Percentiles rank a stretch among this genome's conserved stretches.
Conservation (phyloP, 176 grass and related monocot genomes). For the Oryza rufipogon region DNA sequence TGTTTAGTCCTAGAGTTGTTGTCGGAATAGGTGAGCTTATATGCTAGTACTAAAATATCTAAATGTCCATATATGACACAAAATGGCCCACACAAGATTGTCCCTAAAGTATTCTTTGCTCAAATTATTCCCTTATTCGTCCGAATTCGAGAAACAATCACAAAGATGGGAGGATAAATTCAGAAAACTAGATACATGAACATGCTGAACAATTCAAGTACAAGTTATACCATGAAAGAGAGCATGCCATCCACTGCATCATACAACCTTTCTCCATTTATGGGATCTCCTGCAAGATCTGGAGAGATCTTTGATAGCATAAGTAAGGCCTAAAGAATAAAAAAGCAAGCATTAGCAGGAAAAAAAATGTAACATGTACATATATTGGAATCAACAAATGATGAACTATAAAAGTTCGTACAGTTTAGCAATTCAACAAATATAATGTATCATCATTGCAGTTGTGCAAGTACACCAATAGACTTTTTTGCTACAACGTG, state of each 20-base stretch:
- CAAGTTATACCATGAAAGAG: conserved; percentile 44
- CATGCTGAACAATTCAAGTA: neutral
- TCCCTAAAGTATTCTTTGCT: no score
- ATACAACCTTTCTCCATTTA: conserved; percentile 29
- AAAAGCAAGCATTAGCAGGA: neutral
- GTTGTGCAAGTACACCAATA: neutral
- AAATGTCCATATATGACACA: no score
- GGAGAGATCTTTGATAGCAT: conserved; percentile 33
- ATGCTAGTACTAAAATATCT: no score
- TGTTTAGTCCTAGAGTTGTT: no score
- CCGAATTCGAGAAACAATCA: neutral
- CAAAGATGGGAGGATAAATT: neutral
- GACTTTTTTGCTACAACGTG: neutral
- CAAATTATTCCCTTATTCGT: neutral
- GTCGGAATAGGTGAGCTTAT: no score
- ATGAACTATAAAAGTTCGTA: no score
- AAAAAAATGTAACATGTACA: neutral
- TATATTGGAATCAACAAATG: no score
- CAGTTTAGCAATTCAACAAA: no score
- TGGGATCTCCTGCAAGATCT: conserved; percentile 15
- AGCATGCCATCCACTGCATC: conserved; percentile 47
- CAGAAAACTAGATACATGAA: neutral
- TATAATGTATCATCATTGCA: no score
- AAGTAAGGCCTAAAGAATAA: conserved; percentile 26
- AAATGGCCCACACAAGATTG: no score